Conservation (phyloP, 1,139 yeast species). For the Meyerozyma athensensis region DNA sequence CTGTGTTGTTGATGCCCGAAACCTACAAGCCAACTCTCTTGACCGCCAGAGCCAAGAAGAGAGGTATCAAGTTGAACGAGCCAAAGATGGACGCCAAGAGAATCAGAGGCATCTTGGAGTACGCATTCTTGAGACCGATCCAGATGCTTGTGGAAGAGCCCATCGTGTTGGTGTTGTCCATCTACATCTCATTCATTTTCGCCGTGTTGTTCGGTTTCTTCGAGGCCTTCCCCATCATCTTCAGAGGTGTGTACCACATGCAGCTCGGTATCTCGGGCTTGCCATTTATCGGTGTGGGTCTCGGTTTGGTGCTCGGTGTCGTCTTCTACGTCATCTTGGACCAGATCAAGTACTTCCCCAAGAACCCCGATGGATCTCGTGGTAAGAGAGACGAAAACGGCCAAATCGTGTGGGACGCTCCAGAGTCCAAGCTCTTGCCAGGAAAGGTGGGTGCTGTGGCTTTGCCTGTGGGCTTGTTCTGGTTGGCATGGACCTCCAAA, state of each 20-base stretch:
- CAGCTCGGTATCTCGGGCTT: slow-evolving; percentile 57
- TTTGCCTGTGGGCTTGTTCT: slow-evolving; percentile 66
- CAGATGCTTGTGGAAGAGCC: slow-evolving; percentile 67
- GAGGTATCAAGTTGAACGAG: slow-evolving; percentile 47
- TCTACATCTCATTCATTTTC: slow-evolving; percentile 67
- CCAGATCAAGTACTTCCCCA: slow-evolving; percentile 45
- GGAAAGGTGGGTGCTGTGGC: slow-evolving; percentile 59
- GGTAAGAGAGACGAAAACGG: slow-evolving; percentile 56
- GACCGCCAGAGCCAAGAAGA: slow-evolving; percentile 50
- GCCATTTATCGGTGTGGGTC: slow-evolving; percentile 64
- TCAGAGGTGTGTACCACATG: slow-evolving; percentile 59
- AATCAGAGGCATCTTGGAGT: slow-evolving; percentile 26
- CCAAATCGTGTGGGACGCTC: slow-evolving; percentile 35
- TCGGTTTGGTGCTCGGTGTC: slow-evolving; percentile 58
- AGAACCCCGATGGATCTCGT: slow-evolving; percentile 59
- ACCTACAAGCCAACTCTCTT: slow-evolving; percentile 64
- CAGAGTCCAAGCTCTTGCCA: slow-evolving; percentile 34
- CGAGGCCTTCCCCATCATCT: slow-evolving; percentile 73
- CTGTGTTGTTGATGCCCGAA: slow-evolving; percentile 58
- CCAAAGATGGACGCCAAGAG: slow-evolving; percentile 18
- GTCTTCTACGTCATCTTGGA: slow-evolving; percentile 46
- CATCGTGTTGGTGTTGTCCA: slow-evolving; percentile 59
- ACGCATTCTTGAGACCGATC: slow-evolving; percentile 56
- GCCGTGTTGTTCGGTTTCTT: slow-evolving; percentile 75
- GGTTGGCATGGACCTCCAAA: slow-evolving; percentile 80